Conservation (phyloP, 2,329 filamentous ascomycete genomes). For the Fusarium xylarioides region DNA sequence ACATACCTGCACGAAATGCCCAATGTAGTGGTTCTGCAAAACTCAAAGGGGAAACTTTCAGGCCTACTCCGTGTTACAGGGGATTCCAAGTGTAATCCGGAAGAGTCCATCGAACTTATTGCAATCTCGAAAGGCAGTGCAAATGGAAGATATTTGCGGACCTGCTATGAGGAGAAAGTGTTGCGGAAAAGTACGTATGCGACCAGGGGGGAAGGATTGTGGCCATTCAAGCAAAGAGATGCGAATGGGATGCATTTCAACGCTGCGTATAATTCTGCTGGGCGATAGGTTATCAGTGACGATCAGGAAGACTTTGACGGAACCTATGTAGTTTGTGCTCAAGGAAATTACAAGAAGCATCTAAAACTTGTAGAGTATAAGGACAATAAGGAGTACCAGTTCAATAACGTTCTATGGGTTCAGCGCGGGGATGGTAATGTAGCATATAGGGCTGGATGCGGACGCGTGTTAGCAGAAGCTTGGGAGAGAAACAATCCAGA, state of each 20-base stretch:
- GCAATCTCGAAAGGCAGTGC: no score
- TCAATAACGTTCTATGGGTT: not conserved
- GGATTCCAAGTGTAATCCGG: no score
- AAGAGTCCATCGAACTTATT: no score
- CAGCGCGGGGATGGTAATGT: not conserved
- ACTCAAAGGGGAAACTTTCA: not conserved
- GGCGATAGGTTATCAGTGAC: not conserved
- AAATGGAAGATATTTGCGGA: no score
- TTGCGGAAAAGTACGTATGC: no score
- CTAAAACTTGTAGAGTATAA: not conserved
- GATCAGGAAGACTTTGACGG: accelerated
- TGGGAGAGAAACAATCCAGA: not conserved
- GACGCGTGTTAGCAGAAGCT: not conserved
- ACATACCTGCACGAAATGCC: no score
- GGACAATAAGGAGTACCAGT: not conserved
- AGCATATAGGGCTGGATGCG: not conserved
- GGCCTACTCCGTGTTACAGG: no score
- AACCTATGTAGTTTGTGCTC: no score
- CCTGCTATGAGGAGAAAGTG: no score
- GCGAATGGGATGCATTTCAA: not conserved
- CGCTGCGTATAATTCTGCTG: not conserved
- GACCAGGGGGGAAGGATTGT: not conserved
- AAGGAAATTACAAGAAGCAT: accelerated
- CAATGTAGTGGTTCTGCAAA: not conserved
- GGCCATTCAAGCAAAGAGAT: no score